Conservation (phyloP, 2,329 filamentous ascomycete genomes). For the Penicillium sp. region DNA sequence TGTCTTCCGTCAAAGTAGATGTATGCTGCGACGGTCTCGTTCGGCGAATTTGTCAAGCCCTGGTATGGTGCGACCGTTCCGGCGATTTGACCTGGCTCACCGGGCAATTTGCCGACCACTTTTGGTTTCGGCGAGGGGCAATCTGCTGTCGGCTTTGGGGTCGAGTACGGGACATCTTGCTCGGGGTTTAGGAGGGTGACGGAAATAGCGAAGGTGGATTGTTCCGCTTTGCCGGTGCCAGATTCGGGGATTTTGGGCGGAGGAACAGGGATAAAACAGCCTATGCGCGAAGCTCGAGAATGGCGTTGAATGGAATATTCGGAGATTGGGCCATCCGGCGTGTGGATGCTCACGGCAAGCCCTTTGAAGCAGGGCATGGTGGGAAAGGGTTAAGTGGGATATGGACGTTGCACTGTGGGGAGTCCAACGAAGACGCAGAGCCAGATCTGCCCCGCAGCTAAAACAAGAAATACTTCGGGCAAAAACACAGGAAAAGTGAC, state of each 20-base stretch:
- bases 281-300: slow-evolving; percentile 86
- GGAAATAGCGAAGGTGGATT: slow-evolving; percentile 95
- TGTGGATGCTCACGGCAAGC: slow-evolving; percentile 96
- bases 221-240: slow-evolving; percentile 73
- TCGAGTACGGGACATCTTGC: slow-evolving; percentile 87
- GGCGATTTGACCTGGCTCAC: slow-evolving; percentile 49
- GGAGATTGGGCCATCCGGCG: slow-evolving; percentile 71
- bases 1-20: slow-evolving; percentile 96
- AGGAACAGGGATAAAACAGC: slow-evolving; percentile 94
- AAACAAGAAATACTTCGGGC: slow-evolving; percentile 1
- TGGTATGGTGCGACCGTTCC: slow-evolving; percentile 77
- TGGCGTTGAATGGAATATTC: slow-evolving; percentile 96
- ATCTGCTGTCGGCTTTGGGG: slow-evolving; percentile 71
- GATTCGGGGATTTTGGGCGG: slow-evolving; percentile 72
- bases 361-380: slow-evolving; percentile 96
- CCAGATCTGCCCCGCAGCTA: slow-evolving; percentile 13
- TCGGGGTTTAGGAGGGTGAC: slow-evolving; percentile 91
- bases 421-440: slow-evolving; percentile 2
- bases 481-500: slow-evolving; percentile 2
- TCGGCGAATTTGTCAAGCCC: slow-evolving; percentile 85
- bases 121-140: slow-evolving; percentile 80
- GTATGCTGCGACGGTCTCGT: slow-evolving; percentile 97
- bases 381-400: slow-evolving; percentile 9
- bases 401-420: slow-evolving; percentile 4
- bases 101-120: slow-evolving; percentile 70